These are phyloP conservation scores for Penicillium sp. DNA, from an alignment of 2,329 filamentous ascomycete genomes.

Conservation along the genomic window DNA sequence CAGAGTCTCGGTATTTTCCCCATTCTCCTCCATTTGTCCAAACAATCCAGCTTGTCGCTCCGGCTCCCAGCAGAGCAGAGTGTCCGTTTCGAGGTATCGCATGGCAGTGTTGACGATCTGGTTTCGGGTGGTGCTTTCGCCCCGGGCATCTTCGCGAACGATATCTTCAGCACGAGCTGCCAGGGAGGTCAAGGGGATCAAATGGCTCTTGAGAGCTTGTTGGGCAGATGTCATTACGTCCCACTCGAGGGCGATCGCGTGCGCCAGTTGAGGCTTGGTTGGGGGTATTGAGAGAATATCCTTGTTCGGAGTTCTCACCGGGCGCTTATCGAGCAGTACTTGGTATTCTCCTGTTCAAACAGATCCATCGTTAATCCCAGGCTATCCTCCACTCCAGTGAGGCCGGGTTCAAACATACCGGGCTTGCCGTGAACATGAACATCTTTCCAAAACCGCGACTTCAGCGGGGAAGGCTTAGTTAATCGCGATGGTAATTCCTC, in stretches of 20 bases:
- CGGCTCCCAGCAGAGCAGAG: conserved; percentile 84
- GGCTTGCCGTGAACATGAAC: conserved; percentile 68
- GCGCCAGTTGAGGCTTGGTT: conserved; percentile 77
- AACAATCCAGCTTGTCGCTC: conserved; percentile 51
- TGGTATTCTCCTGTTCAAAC: conserved; percentile 51
- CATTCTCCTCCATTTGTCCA: conserved; percentile 46
- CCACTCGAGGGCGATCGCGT: conserved; percentile 90
- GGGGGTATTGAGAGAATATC: conserved; percentile 73
- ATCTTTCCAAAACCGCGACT: conserved; percentile 86
- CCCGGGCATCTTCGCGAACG: conserved; percentile 61
- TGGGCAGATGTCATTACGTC: conserved; percentile 77
- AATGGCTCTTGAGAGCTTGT: conserved; percentile 80
- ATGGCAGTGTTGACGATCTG: conserved; percentile 68
- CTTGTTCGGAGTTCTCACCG: conserved; percentile 71
- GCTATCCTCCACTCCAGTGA: not conserved
- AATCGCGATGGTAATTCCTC: conserved; percentile 22
- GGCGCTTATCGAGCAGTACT: conserved; percentile 73
- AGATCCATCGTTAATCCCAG: conserved; percentile 4
- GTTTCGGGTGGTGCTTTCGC: conserved; percentile 55
- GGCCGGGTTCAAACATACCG: conserved; percentile 48
- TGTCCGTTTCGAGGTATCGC: conserved; percentile 89
- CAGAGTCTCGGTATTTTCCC: conserved; percentile 57
- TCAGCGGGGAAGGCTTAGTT: conserved; percentile 43
- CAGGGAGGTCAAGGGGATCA: conserved; percentile 86
- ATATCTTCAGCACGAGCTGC: conserved; percentile 83